Base-by-base conservation (phyloP, 306 rosid species). In the Glycine latifolia region DNA sequence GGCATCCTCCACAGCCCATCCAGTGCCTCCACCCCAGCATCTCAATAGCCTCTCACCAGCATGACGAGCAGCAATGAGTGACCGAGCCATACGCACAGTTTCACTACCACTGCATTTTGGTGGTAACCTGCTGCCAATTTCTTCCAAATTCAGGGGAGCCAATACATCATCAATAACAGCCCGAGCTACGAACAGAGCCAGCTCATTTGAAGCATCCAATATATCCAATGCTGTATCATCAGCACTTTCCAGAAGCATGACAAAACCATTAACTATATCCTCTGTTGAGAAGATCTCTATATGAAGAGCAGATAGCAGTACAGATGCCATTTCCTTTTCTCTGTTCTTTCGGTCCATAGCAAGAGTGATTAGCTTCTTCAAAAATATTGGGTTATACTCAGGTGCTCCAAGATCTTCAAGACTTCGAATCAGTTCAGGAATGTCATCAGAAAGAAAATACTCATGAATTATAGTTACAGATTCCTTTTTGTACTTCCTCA, bases 1-100 rank as follows among this genome's bases (percentile, higher is more conserved):
- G 0, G 99, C 99, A 81, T 95, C 99, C 86, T 95, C 99, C 82
- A 95, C 99, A n/a, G 98, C 98, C 99, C 99, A 95, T 37, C 99
- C 99, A 14, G 97, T 95, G 37, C 99, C 98, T 39, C 99, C 99
- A 39, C 99, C 99, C 99, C 99, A 95, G 77, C 99, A 95, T 68
- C 99, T 85, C 88, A 95, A 81, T 49, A 95, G 87, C 87, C 99
- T 88, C 90, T 95, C 99, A 49, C 99, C 99, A 3, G 99, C 97
- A 80, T 95, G 99, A 20, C 99, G 98, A 26, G 99, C 99, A 77
- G 91, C 87, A 77, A 88, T 82, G 7, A 95, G 90, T 39, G 97
- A 83, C 2, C 91, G 93, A 48, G 97, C 94, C 91, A 92, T 88
- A 0, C 94, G 91, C 66, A 93, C 97, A 7, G 98, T 95, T 79